phyloP scores from a whole-genome alignment of 495 filamentous ascomycete species.

The Penicillium silybi region DNA sequence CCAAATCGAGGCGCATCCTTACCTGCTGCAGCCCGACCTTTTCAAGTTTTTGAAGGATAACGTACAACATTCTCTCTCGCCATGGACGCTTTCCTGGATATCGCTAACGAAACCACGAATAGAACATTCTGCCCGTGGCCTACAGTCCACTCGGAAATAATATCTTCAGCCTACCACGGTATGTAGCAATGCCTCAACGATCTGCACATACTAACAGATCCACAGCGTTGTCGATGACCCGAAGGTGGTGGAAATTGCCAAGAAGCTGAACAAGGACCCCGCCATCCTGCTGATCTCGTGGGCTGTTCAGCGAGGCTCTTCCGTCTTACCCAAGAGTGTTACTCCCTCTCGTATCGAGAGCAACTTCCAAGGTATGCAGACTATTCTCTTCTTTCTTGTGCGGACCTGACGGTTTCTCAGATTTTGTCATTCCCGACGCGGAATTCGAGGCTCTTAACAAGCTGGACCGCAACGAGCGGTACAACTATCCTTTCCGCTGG shows the following conservation, averaged over 20 bases:
- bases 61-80: slow-evolving; percentile 1
- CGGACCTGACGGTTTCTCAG: slow-evolving; percentile 19
- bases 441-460: slow-evolving; percentile 43
- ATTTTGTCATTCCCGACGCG: slow-evolving; percentile 45
- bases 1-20: slow-evolving; percentile 85
- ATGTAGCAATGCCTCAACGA: background rate
- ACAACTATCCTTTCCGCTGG: slow-evolving; percentile 50
- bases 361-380: slow-evolving; percentile 46
- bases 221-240: slow-evolving; percentile 54
- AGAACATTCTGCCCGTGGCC: slow-evolving; percentile 48
- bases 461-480: slow-evolving; percentile 44
- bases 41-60: slow-evolving; percentile 35
- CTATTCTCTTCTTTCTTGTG: slow-evolving; percentile 6
- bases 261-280: slow-evolving; percentile 66
- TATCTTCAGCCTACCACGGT: slow-evolving; percentile 41
- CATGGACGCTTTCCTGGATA: too few species aligned
- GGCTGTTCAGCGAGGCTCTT: slow-evolving; percentile 70
- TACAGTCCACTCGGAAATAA: slow-evolving; percentile 56
- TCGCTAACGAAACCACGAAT: background rate
- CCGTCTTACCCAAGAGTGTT: slow-evolving; percentile 59
- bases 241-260: slow-evolving; percentile 53
- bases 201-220: slow-evolving; percentile 1
- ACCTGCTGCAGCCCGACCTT: slow-evolving; percentile 67
- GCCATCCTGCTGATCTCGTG: slow-evolving; percentile 73
- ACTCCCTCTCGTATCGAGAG: slow-evolving; percentile 54